These are phyloP conservation scores for Leptosphaerulina australis DNA, from an alignment of 2,329 filamentous ascomycete genomes.

Conservation along the genomic window DNA sequence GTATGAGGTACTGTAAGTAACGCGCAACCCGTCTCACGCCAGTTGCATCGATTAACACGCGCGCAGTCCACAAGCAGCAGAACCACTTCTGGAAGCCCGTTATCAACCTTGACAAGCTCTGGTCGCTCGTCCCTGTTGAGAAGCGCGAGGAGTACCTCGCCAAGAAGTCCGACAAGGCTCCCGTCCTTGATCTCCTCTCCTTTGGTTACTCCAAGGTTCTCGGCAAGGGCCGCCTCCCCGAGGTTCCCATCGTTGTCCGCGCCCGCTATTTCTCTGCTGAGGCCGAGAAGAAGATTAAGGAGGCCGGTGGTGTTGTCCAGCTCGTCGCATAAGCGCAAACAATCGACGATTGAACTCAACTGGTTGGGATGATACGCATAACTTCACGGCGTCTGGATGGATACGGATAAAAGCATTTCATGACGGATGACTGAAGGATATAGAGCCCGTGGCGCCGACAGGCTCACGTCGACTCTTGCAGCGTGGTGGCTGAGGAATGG, in stretches of 20 bases:
- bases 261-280: constrained; percentile 94
- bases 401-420: constrained; percentile 33
- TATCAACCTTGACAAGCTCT: constrained; percentile 99
- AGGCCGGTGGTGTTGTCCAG: constrained; percentile 94
- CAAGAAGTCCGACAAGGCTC: constrained; percentile 88
- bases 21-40: constrained; percentile 20
- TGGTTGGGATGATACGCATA: constrained; percentile 25
- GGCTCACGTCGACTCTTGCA: constrained; percentile 47
- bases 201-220: constrained; percentile 99
- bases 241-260: constrained; percentile 91
- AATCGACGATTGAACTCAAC: neutral
- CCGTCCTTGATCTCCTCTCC: constrained; percentile 95
- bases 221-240: constrained; percentile 94
- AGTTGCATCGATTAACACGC: constrained; percentile 42
- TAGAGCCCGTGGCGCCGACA: constrained; percentile 37
- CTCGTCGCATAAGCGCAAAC: constrained; percentile 75
- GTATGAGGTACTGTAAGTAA: constrained; percentile 48
- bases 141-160: constrained; percentile 89
- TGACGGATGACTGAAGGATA: constrained; percentile 24
- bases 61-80: constrained; percentile 79
- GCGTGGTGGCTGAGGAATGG: constrained; percentile 62
- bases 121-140: constrained; percentile 91
- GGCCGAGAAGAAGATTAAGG: constrained; percentile 98
- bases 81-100: constrained; percentile 99
- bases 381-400: constrained; percentile 36